Conservation (phyloP, 1,284 basidiomycete genomes). For the Apiotrichum mycotoxinovorans region DNA sequence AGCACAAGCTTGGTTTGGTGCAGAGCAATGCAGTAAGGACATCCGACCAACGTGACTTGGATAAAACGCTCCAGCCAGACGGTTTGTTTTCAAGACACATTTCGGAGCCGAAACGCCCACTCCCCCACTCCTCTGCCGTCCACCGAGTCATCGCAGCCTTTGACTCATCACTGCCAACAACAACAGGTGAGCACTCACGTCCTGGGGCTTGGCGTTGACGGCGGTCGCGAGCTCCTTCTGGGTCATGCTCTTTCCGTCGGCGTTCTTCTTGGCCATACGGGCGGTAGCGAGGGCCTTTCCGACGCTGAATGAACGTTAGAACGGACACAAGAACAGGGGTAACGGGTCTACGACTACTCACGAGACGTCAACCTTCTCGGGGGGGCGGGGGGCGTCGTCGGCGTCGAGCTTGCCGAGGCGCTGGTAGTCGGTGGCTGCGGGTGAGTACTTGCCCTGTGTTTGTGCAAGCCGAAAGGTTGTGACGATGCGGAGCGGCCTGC, state of each 20-base stretch:
- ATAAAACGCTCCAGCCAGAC: too few species aligned
- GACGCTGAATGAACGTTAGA: constrained; percentile 28
- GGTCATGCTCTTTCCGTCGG: constrained; percentile 54
- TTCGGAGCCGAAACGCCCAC: not conserved
- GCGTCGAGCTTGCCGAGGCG: constrained; percentile 88
- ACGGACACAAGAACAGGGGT: too few species aligned
- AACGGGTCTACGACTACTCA: constrained; percentile 33
- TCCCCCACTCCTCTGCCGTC: not conserved
- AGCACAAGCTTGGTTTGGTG: not conserved
- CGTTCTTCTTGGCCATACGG: constrained; percentile 59
- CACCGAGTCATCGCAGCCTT: not conserved
- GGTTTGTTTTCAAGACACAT: too few species aligned
- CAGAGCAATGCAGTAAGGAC: too few species aligned
- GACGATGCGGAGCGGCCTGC: not conserved
- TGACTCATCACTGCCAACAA: not conserved
- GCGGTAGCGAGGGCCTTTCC: constrained; percentile 76
- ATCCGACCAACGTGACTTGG: too few species aligned
- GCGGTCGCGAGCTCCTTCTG: constrained; percentile 89
- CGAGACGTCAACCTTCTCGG: constrained; percentile 65
- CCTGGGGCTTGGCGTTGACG: constrained; percentile 50
- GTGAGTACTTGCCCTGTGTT: not conserved
- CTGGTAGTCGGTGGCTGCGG: constrained; percentile 81
- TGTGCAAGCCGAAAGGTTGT: too few species aligned
- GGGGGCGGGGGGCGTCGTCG: constrained; percentile 95
- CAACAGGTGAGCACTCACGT: constrained; percentile 34